A percentile compares a stretch with the other conserved stretches of the same genome.
Conservation (phyloP, 116 monocot genomes). For the Papilionanthe hybrid region DNA sequence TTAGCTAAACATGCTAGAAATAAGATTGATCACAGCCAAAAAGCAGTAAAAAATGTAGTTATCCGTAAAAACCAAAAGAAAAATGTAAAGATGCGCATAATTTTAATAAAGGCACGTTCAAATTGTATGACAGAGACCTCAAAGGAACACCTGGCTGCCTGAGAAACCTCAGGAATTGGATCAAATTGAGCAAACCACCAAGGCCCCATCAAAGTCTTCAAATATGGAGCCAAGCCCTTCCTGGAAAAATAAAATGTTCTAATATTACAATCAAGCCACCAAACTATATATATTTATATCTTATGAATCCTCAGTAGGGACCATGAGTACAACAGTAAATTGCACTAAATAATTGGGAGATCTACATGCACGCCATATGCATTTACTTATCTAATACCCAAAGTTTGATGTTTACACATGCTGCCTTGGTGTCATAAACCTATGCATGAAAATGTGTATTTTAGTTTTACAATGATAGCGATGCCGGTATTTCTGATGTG, state of each 20-base stretch:
- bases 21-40: not conserved
- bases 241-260: constrained; percentile 29
- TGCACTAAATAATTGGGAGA: no score
- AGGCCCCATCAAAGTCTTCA: constrained; percentile 95
- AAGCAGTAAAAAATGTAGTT: not conserved
- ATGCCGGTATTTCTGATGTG: no score
- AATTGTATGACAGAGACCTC: constrained; percentile 44
- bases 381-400: no score
- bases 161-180: constrained; percentile 77
- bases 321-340: not conserved
- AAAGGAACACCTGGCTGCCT: constrained; percentile 83
- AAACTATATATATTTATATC: not conserved
- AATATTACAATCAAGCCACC: not conserved
- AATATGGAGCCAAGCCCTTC: constrained; percentile 88
- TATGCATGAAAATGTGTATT: no score
- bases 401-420: no score
- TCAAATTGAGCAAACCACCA: constrained; percentile 99
- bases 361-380: no score
- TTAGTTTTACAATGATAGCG: no score
- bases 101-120: not conserved
- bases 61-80: not conserved
- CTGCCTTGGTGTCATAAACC: no score
- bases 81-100: not conserved
- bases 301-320: not conserved
- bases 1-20: not conserved